These are phyloP conservation scores for Boletellus emodensis DNA, from an alignment of 768 basidiomycete species.

Conservation along the genomic window DNA sequence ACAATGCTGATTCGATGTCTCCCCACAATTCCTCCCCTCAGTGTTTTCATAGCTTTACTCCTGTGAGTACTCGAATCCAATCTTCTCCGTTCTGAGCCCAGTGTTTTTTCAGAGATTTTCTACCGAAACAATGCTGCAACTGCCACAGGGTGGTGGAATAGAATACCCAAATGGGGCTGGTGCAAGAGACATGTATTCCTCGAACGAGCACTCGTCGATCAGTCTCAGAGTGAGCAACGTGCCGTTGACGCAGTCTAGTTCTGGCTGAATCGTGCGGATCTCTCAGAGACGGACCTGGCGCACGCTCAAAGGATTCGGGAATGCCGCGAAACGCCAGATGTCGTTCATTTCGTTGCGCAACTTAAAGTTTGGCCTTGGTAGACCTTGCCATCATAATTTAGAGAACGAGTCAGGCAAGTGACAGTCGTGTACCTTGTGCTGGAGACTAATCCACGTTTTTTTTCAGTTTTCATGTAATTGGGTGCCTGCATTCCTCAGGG, in stretches of 20 bases:
- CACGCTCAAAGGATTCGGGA: slow-evolving; percentile 10
- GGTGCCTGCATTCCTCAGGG: background rate
- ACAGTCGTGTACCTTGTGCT: background rate
- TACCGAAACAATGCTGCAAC: slow-evolving; percentile 14
- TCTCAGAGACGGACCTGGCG: slow-evolving; percentile 20
- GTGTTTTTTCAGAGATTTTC: slow-evolving; percentile 23
- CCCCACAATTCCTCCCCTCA: slow-evolving; percentile 12
- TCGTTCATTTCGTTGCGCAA: slow-evolving; percentile 13
- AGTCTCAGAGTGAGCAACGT: slow-evolving; percentile 15
- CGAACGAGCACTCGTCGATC: slow-evolving; percentile 5
- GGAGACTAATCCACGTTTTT: background rate
- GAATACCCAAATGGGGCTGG: slow-evolving; percentile 4
- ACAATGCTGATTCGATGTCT: background rate
- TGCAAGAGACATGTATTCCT: background rate
- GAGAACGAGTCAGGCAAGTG: slow-evolving; percentile 25
- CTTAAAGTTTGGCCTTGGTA: slow-evolving; percentile 2
- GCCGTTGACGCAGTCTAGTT: background rate
- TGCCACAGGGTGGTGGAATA: slow-evolving; percentile 8
- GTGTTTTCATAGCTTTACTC: slow-evolving; percentile 24
- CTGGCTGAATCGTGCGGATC: background rate
- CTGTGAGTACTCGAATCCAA: slow-evolving; percentile 13
- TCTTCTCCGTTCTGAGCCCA: background rate
- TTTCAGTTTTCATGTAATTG: slow-evolving; percentile 16
- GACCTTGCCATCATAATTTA: slow-evolving; percentile 18
- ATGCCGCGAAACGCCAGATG: slow-evolving; percentile 14